Conservation (phyloP, 345 rosid species). For the Heritiera littoralis region DNA sequence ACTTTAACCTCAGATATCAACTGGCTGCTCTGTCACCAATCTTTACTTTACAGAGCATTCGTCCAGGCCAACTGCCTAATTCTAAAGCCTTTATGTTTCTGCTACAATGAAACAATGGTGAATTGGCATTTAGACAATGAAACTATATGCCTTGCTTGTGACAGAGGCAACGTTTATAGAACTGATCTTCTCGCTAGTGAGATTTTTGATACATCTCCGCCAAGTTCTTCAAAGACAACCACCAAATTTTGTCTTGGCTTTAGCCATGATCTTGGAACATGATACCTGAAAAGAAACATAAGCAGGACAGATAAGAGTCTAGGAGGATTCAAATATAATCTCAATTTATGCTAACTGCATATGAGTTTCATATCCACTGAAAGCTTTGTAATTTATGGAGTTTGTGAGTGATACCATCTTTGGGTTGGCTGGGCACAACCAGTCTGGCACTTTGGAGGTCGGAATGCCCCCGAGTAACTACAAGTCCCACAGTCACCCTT, state of each 20-base stretch:
- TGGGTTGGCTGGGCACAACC: conserved; percentile 89
- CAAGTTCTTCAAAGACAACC: conserved; percentile 93
- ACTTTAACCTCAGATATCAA: background rate
- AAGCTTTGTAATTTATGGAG: background rate
- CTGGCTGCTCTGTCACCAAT: background rate
- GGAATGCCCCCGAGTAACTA: conserved; percentile 68
- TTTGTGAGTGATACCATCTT: conserved; percentile 52
- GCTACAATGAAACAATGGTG: conserved; percentile 2
- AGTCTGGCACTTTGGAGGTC: conserved; percentile 66
- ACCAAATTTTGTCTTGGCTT: conserved; percentile 68
- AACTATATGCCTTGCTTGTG: background rate
- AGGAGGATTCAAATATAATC: background rate
- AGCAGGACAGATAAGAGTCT: background rate
- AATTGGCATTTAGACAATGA: background rate
- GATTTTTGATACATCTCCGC: conserved; percentile 73
- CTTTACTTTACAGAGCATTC: background rate
- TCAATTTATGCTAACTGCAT: background rate
- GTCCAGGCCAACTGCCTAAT: background rate
- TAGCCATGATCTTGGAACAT: conserved; percentile 84
- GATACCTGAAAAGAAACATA: conserved; percentile 50
- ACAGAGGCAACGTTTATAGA: background rate
- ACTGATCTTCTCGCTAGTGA: conserved; percentile 61
- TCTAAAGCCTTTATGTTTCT: background rate
- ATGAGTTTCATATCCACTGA: background rate
- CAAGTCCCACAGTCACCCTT: conserved; percentile 66